Percentiles rank a stretch among this genome's conserved stretches.
Conservation (phyloP, 2,329 filamentous ascomycete species). For the Alternaria sp. region DNA sequence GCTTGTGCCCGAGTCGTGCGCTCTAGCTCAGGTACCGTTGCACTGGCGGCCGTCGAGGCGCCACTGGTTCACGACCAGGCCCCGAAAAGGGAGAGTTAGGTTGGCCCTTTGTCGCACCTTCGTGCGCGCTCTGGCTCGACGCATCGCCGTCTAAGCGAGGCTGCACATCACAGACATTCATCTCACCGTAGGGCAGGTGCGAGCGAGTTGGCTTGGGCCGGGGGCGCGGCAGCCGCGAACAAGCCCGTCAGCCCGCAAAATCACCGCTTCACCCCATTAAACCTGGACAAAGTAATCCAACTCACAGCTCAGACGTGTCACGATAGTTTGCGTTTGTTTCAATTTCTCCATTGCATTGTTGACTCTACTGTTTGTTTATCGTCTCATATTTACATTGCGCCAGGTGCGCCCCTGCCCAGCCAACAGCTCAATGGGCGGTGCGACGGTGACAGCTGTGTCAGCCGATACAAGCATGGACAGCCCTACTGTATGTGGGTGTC, state of each 20-base stretch:
- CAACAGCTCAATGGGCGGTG: neutral
- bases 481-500: slow-evolving; percentile 4
- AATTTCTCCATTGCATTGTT: neutral
- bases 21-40: slow-evolving; percentile 5
- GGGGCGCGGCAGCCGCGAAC: neutral
- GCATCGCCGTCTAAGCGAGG: neutral
- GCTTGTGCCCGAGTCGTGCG: neutral
- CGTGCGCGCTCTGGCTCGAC: neutral
- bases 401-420: neutral
- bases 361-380: slow-evolving; percentile 1
- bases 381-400: slow-evolving; percentile 8
- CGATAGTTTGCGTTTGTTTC: slow-evolving; percentile 1
- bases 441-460: neutral
- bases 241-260: slow-evolving; percentile 7
- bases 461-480: neutral
- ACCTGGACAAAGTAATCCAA: neutral
- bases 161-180: neutral
- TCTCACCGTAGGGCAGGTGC: neutral
- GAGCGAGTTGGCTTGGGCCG: neutral
- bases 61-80: neutral
- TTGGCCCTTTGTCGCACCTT: neutral
- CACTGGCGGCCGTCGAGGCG: neutral
- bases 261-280: neutral
- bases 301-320: neutral
- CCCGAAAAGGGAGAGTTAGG: slow-evolving; percentile 1